phyloP scores from a whole-genome alignment of 2,329 filamentous ascomycete genomes.

The Chaetomium globosum region DNA sequence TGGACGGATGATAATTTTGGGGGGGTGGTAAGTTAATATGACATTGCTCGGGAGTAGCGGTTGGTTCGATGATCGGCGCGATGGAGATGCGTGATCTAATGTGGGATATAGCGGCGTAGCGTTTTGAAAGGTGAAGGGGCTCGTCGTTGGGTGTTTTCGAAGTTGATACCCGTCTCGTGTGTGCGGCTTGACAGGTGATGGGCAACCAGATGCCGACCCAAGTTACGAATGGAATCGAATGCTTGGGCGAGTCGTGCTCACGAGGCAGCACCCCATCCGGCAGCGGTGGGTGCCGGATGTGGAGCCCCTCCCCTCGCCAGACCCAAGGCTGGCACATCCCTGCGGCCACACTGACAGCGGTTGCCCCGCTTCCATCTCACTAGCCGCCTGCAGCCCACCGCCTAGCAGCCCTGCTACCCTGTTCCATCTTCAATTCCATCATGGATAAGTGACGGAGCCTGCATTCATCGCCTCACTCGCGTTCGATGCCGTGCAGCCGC shows the following conservation, averaged over 20 bases:
- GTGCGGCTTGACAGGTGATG: constrained; percentile 12
- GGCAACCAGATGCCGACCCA: constrained; percentile 1
- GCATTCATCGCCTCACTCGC: background rate
- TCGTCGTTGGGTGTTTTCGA: constrained; percentile 7
- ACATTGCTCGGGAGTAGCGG: constrained; percentile 20
- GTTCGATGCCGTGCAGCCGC: background rate
- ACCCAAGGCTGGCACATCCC: background rate
- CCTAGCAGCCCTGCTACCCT: background rate
- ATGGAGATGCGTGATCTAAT: background rate
- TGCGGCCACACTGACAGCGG: background rate
- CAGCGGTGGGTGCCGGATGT: constrained; percentile 8
- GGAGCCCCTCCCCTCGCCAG: constrained; percentile 4
- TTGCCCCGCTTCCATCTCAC: background rate
- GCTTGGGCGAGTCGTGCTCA: constrained; percentile 1
- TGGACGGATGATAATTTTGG: background rate
- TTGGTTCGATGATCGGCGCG: background rate
- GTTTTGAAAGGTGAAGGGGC: background rate
- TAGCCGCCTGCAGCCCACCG: background rate
- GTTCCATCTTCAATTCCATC: background rate
- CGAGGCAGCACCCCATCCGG: constrained; percentile 1
- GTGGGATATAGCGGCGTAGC: background rate
- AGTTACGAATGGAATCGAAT: background rate
- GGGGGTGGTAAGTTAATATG: background rate
- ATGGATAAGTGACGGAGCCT: background rate
- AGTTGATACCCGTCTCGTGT: background rate